A percentile compares a stretch with the other conserved stretches of the same genome.
These are phyloP conservation scores for Leccinum broughii DNA, from an alignment of 768 basidiomycete species.

Conservation along the genomic window DNA sequence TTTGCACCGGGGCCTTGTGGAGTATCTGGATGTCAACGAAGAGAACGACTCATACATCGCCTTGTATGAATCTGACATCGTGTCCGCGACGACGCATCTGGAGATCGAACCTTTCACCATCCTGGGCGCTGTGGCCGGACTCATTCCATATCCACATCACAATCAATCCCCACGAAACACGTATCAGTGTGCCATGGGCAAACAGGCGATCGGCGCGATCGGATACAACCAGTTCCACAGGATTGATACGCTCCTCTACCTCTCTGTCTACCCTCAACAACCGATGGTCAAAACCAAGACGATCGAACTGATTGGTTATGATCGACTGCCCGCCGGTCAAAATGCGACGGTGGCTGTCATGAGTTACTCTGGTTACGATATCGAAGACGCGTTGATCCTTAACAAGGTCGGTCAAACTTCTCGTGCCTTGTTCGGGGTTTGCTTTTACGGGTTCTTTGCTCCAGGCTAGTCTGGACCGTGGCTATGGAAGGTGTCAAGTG, in stretches of 20 bases:
- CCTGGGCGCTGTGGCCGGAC: constrained; percentile 94
- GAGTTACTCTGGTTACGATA: constrained; percentile 99
- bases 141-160: constrained; percentile 99
- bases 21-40: constrained; percentile 98
- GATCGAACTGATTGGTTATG: constrained; percentile 95
- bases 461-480: constrained; percentile 93
- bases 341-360: constrained; percentile 99
- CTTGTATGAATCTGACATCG: constrained; percentile 87
- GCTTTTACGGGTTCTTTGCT: constrained; percentile 6
- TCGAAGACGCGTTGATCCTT: constrained; percentile 96
- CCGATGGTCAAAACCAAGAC: constrained; percentile 99
- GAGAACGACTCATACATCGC: constrained; percentile 98
- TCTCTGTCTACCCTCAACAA: constrained; percentile 97
- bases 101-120: constrained; percentile 99
- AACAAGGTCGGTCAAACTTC: constrained; percentile 63
- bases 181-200: constrained; percentile 99
- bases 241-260: constrained; percentile 97
- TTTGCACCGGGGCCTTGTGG: constrained; percentile 86
- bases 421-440: constrained; percentile 5
- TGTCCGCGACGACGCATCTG: constrained; percentile 83
- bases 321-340: constrained; percentile 95
- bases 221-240: constrained; percentile 97
- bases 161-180: constrained; percentile 99
- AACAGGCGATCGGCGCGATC: constrained; percentile 97
- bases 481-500: constrained; percentile 97